These are phyloP conservation scores for Zizania palustris DNA, from an alignment of 202 grass and related monocot species.

Conservation along the genomic window DNA sequence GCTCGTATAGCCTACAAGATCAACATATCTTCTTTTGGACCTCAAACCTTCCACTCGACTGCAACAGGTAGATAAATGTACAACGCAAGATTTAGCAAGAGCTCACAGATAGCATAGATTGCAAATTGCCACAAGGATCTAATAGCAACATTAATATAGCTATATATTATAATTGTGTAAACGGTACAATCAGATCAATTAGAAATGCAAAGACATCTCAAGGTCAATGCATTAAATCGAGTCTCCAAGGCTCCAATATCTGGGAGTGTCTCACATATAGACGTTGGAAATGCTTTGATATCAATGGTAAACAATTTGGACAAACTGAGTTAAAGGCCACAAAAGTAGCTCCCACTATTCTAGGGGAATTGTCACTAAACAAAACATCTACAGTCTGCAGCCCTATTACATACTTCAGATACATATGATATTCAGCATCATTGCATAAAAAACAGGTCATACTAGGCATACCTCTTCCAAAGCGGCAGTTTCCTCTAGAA, in stretches of 20 bases:
- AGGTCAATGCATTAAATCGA: too few relatives aligned
- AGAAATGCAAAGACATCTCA: too few relatives aligned
- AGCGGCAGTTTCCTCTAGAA: constrained; percentile 65
- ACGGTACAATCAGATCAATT: too few relatives aligned
- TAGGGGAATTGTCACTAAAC: constrained; percentile 72
- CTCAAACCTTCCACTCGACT: too few relatives aligned
- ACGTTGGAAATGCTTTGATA: constrained; percentile 72
- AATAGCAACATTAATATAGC: too few relatives aligned
- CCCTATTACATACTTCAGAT: constrained; percentile 36
- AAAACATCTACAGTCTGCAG: constrained; percentile 77
- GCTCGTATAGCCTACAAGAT: too few relatives aligned
- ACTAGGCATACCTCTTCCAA: constrained; percentile 64
- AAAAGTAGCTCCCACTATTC: constrained; percentile 71
- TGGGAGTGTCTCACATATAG: constrained; percentile 80
- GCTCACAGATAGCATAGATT: too few relatives aligned
- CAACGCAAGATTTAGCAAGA: too few relatives aligned
- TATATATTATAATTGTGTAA: too few relatives aligned
- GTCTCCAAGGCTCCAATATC: constrained; percentile 95
- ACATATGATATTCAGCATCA: not conserved
- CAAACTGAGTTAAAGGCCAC: constrained; percentile 76
- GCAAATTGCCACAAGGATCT: too few relatives aligned
- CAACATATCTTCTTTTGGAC: too few relatives aligned
- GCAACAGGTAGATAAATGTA: too few relatives aligned
- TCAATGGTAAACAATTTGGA: constrained; percentile 58
- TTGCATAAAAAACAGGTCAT: constrained; percentile 1